Evolutionary conservation across 2,329 filamentous ascomycete species (phyloP), one percentile per base, ranked within the genome.

Genomic region (Pestalotiopsis sp.): DNA sequence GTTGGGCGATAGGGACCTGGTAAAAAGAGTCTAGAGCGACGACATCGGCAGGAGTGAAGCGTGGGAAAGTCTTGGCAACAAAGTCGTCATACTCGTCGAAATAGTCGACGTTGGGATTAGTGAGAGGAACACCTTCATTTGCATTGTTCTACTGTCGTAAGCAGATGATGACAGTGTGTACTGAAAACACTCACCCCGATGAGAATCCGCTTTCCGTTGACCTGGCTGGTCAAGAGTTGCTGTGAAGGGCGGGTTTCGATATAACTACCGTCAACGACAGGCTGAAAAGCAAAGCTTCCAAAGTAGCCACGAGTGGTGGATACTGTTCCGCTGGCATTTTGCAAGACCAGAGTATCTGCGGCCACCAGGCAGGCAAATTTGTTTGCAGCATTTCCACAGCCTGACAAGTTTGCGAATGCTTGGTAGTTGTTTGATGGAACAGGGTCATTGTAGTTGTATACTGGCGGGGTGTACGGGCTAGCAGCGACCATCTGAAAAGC

Each of bases 261-360:
- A 58, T 81, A 73, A 2, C 69, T 74, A 31, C 74, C 73, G 67
- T 82, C 81, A 0, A 80, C 79, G 60, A 82, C 81, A 2, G 80
- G 81, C 20, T 77, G 73, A 69, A 82, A 82, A 3, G 78, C 79
- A 39, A 64, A 45, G 61, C 61, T 64, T 5, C 61, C 61, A 23
- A 64, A 79, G 63, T 74, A 74, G 1, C 75, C 76, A 49, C 74
- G 76, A 17, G 70, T 63, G 6, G 73, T 72, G 2, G 77, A 81
- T 4, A 81, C 77, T 5, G 65, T 67, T 60, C 72, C 74, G 64
- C 76, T 81, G 39, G 20, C 61, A 17, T 64, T 64, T 66, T 82
- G 80, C 39, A 83, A 76, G 0, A 71, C 70, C 12, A 67, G 49
- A 0, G 78, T 78, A 66, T 81, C 78, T 68, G 75, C 77, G 31